Evolutionary conservation across 1,284 basidiomycete genomes (phyloP), one percentile per base, ranked within the genome.

Genomic region (Leccinum proximum): DNA sequence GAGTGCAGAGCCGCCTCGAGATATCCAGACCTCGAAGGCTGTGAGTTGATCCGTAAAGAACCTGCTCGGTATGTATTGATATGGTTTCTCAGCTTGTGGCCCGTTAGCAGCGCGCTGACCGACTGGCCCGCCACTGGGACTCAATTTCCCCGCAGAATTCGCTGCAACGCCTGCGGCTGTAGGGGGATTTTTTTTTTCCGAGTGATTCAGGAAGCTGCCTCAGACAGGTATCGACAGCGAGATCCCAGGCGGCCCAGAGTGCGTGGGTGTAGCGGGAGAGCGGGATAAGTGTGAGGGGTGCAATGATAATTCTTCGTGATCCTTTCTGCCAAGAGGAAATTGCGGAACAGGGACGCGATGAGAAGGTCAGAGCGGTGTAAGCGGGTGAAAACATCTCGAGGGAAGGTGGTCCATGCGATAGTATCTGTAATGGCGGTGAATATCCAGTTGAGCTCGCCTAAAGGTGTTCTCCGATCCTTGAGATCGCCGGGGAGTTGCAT

Each of bases 221-320:
- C 14, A 99, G 82, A 73, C 94, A 97, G n/a, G 93, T 89, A 75
- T 99, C 97, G 1, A 99, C 92, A 0, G 97, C 97, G 5, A 98
- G 85, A 78, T 99, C 97, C 97, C 97, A 99, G 4, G 94, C 93
- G 61, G 93, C 90, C 97, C 97, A 99, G 13, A 99, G 82, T 1
- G 92, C 89, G 74, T 99, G 97, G 13, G 96, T 97, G 74, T 98
- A 5, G 95, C 84, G 3, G 97, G 96, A 99, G 87, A 18, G 92
- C 85, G 18, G 97, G 97, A 68, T 91, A 91, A 0, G 96, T 97
- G 72, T 97, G 92, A 0, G 97, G 97, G 9, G 96, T 98, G 78
- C 97, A 99, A 72, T 97, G 92, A 76, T 98, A 98, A 71, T 96
- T 93, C 73, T 96, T 94, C 97, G 99, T 98, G 74, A 99, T 96